Evolutionary conservation across 2,329 filamentous ascomycete genomes (phyloP), one percentile per base, ranked within the genome.

Genomic region (Sporothrix mexicana): DNA sequence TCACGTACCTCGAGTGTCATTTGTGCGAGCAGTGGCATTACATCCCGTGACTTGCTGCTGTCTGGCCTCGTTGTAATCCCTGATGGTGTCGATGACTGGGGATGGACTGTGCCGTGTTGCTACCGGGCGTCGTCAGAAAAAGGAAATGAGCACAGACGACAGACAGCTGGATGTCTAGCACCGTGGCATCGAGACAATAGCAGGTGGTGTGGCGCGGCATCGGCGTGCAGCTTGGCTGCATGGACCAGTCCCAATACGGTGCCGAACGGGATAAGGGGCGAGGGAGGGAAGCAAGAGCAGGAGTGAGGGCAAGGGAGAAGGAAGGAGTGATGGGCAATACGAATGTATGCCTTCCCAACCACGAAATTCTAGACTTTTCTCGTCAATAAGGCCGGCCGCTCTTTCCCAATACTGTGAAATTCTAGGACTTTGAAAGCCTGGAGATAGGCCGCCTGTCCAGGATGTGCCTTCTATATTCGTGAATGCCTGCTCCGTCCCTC

Each of bases 151-250:
- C 30, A 69, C 45, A 69, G 30, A 41, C 20, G n/a, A 43, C 23
- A 64, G 30, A 55, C 8, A 68, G 62, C 36, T 25, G 49, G 30
- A 36, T 6, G 30, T 36, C 36, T 20, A 30, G 57, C 12, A 36
- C 17, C 13, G 57, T 43, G 57, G 30, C 15, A 62, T 17, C 15
- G 57, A 62, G 57, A 62, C 43, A 23, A 12, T 6, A 43, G 23
- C 23, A 66, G n/a, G 15, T 10, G 10, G 43, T 17, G 59, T 67
- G 70, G 71, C 67, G 57, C 47, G 59, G 57, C 20, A 55, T 67
- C 20, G 57, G 9, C 57, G 20, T 66, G 57, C 67, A 70, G 15
- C 59, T 59, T 67, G 51, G 70, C 70, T 67, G 51, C 70, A 68
- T 68, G 57, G 41, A 0, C 43, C 68, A 61, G 20, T 70, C 55